A percentile compares a stretch with the other conserved stretches of the same genome.
Conservation (phyloP, 352 stramenopile species). For the Pythium utonaiense region DNA sequence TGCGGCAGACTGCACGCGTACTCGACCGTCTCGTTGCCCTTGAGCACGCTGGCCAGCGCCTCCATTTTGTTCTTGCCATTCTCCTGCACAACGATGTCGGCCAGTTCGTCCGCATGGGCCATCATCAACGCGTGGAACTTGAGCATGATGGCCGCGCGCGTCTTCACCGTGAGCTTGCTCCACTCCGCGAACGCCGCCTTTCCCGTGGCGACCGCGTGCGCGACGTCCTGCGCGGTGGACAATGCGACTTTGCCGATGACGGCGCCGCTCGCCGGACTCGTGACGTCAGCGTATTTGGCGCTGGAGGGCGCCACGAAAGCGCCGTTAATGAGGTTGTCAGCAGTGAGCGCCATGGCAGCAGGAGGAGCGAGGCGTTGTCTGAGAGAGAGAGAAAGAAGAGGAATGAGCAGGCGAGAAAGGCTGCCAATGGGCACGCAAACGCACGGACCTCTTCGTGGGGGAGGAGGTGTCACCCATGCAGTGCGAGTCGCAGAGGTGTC, state of each 20-base stretch:
- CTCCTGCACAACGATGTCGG: slow-evolving; percentile 92
- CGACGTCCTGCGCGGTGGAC: slow-evolving; percentile 82
- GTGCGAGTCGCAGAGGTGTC: background rate
- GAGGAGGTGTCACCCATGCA: slow-evolving; percentile 2
- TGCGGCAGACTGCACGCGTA: slow-evolving; percentile 94
- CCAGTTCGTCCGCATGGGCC: slow-evolving; percentile 89
- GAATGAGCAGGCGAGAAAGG: background rate
- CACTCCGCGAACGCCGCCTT: slow-evolving; percentile 87
- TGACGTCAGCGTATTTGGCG: slow-evolving; percentile 52
- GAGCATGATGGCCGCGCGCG: slow-evolving; percentile 94
- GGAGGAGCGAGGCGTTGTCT: slow-evolving; percentile 12
- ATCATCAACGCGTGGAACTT: slow-evolving; percentile 94
- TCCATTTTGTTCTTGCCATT: slow-evolving; percentile 98
- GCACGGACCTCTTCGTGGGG: background rate
- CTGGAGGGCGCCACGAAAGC: slow-evolving; percentile 43
- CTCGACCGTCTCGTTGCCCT: slow-evolving; percentile 98
- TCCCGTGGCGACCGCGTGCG: slow-evolving; percentile 72
- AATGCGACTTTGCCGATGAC: slow-evolving; percentile 82
- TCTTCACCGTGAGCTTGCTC: slow-evolving; percentile 92
- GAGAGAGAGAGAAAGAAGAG: background rate
- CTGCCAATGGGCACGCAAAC: background rate
- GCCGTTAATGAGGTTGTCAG: slow-evolving; percentile 71
- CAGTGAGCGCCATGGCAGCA: slow-evolving; percentile 15
- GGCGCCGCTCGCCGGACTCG: slow-evolving; percentile 57
- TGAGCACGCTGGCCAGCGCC: slow-evolving; percentile 94